Conservation (phyloP, 306 rosid species). For the Abrus pulchellus region DNA sequence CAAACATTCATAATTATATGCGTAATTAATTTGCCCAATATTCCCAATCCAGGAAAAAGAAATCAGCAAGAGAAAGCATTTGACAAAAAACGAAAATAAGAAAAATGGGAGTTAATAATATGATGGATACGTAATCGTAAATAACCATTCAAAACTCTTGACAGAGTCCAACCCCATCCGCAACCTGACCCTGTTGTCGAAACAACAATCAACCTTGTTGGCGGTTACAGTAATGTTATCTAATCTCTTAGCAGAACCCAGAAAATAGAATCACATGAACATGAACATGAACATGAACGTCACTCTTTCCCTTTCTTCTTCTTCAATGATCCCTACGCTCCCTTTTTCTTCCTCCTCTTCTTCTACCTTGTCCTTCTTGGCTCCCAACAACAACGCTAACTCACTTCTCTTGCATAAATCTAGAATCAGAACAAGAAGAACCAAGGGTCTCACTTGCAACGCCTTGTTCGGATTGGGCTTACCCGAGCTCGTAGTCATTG, state of each 20-base stretch:
- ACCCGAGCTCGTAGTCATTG: conserved; percentile 86
- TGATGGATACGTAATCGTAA: background rate
- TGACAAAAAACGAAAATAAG: no score
- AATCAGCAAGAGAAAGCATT: background rate
- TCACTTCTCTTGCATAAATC: conserved; percentile 48
- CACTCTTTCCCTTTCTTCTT: conserved; percentile 54
- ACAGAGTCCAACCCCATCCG: conserved; percentile 16
- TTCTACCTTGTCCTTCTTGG: conserved; percentile 54
- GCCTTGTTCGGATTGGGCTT: conserved; percentile 94
- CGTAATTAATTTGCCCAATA: background rate
- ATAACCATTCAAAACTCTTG: conserved; percentile 4
- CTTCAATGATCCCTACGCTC: conserved; percentile 49
- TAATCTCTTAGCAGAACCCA: conserved; percentile 2
- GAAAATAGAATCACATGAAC: background rate
- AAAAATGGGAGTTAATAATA: no score
- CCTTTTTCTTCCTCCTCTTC: conserved; percentile 15
- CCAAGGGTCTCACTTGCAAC: conserved; percentile 70
- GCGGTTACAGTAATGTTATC: background rate
- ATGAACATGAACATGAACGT: conserved; percentile 53
- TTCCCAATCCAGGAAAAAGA: background rate
- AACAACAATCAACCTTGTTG: background rate
- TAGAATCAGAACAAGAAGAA: conserved; percentile 43
- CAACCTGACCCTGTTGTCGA: background rate
- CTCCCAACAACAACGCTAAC: conserved; percentile 41
- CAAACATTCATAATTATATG: no score